Evolutionary conservation across 1,284 basidiomycete genomes (phyloP).

Genomic region (Hemileia vastatrix): DNA sequence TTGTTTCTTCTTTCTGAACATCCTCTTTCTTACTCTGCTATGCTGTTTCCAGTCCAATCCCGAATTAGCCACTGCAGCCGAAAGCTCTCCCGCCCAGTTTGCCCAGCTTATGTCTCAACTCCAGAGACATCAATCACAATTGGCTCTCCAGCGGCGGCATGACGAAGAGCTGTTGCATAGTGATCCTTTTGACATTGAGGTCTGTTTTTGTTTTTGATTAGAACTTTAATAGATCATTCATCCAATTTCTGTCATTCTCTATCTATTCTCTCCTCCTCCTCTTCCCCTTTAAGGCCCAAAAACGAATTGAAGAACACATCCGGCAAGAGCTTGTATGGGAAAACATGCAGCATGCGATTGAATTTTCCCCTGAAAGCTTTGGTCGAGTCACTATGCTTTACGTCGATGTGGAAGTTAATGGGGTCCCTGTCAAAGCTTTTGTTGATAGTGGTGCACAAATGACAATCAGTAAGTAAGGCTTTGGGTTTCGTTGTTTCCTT

Average conservation of each 20-base stretch:
- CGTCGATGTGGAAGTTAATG: slow-evolving; percentile 74
- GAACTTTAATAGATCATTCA: not conserved
- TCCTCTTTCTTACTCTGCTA: slow-evolving; percentile 27
- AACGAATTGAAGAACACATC: slow-evolving; percentile 86
- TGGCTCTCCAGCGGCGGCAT: slow-evolving; percentile 49
- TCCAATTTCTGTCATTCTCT: not conserved
- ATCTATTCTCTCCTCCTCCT: not conserved
- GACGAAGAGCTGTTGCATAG: slow-evolving; percentile 53
- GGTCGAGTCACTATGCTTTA: slow-evolving; percentile 95
- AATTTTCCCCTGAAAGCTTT: slow-evolving; percentile 68
- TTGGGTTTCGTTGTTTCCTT: not conserved
- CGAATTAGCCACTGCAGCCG: slow-evolving; percentile 64
- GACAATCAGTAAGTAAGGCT: slow-evolving; percentile 68
- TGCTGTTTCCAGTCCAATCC: slow-evolving; percentile 55
- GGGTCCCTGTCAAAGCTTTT: slow-evolving; percentile 81
- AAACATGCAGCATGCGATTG: slow-evolving; percentile 77
- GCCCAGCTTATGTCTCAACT: slow-evolving; percentile 61
- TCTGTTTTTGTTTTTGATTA: not conserved
- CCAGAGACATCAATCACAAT: slow-evolving; percentile 53
- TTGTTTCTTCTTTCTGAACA: slow-evolving; percentile 22
- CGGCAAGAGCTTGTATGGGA: slow-evolving; percentile 79
- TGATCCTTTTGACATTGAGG: slow-evolving; percentile 81
- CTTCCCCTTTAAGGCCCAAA: slow-evolving; percentile 53
- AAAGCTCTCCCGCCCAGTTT: slow-evolving; percentile 60
- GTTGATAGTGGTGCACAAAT: slow-evolving; percentile 95